These are phyloP conservation scores for Iris macrosiphon DNA, from an alignment of 106 monocot genomes.

Conservation along the genomic window DNA sequence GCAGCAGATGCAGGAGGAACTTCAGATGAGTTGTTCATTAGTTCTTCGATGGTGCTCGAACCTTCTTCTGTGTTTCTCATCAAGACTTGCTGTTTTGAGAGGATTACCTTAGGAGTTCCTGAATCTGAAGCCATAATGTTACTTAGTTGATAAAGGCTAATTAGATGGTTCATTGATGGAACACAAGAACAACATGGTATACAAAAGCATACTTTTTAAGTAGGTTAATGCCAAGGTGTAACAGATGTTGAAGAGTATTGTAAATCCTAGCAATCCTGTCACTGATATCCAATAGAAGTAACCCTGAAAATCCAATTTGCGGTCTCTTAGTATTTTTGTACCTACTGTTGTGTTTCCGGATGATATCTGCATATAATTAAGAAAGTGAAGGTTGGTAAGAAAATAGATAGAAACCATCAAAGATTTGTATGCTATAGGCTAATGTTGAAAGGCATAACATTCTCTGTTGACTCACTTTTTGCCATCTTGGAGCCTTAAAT, in stretches of 20 bases:
- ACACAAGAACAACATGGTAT: neutral
- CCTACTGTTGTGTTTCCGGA: conserved; percentile 26
- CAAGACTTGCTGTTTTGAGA: conserved; percentile 33
- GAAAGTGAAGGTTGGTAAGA: neutral
- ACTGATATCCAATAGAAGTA: conserved; percentile 47
- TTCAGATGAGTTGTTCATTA: too few species aligned
- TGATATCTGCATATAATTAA: conserved; percentile 11
- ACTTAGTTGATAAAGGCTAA: neutral
- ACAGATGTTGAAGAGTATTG: conserved; percentile 28
- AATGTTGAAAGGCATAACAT: conserved; percentile 32
- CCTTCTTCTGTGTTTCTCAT: too few species aligned
- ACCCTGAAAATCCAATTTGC: conserved; percentile 19
- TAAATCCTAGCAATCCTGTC: conserved; percentile 25
- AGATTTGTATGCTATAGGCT: conserved; percentile 13
- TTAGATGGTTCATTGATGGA: neutral
- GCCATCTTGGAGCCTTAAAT: conserved; percentile 15
- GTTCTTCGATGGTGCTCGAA: too few species aligned
- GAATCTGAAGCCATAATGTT: conserved; percentile 12
- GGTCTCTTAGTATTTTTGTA: conserved; percentile 19
- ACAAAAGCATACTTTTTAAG: conserved; percentile 12
- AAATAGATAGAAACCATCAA: neutral
- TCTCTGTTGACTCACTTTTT: conserved; percentile 24
- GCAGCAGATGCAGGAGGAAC: too few species aligned
- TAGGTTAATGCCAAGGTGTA: conserved; percentile 29
- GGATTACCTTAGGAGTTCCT: conserved; percentile 18